phyloP scores from a whole-genome alignment of 2,329 filamentous ascomycete genomes.

The Uncinocarpus reesii region DNA sequence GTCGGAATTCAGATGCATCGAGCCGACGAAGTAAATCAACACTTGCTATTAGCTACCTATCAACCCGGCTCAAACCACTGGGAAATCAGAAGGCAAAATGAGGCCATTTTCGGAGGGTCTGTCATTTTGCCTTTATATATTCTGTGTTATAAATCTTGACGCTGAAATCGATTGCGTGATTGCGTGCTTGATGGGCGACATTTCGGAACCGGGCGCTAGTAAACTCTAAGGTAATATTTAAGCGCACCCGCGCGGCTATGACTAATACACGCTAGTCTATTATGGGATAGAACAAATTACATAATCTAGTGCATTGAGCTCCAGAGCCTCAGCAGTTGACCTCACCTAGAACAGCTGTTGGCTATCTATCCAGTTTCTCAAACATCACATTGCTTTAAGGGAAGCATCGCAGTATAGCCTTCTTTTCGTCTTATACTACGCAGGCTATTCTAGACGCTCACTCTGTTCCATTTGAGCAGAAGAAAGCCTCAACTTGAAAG shows the following conservation, averaged over 20 bases:
- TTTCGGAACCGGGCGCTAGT: neutral
- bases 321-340: neutral
- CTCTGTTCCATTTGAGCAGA: neutral
- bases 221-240: constrained; percentile 1
- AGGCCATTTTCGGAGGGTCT: neutral
- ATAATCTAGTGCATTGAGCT: too few species aligned
- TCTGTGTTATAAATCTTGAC: neutral
- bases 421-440: neutral
- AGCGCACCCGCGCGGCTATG: constrained; percentile 1
- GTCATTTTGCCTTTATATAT: constrained; percentile 5
- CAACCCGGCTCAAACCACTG: neutral
- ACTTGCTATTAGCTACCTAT: neutral
- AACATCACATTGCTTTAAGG: neutral
- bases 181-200: neutral
- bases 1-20: too few species aligned
- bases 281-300: neutral
- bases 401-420: neutral
- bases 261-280: neutral
- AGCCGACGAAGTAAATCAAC: too few species aligned
- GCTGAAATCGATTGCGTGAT: constrained; percentile 5
- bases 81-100: neutral
- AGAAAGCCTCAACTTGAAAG: too few species aligned
- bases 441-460: too few species aligned
- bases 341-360: neutral
- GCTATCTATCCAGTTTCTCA: neutral